A percentile compares a stretch with the other conserved stretches of the same genome.
Conservation (phyloP, 2,329 filamentous ascomycete species). For the Pyrenophora tritici-repentis region DNA sequence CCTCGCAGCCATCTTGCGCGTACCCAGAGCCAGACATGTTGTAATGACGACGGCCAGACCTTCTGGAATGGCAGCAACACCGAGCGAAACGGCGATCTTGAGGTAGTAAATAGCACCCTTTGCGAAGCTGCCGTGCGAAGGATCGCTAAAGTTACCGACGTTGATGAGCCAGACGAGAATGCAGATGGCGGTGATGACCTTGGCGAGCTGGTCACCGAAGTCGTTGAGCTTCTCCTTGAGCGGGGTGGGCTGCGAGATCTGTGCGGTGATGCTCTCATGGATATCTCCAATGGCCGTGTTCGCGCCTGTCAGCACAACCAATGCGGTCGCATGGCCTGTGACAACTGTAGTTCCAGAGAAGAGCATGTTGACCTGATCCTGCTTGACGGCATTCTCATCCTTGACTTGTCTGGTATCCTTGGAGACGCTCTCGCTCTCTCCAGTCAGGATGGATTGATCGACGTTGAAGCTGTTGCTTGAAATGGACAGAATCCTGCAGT, state of each 20-base stretch:
- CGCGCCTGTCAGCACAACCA: conserved; percentile 87
- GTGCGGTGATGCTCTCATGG: conserved; percentile 95
- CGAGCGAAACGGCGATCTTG: conserved; percentile 97
- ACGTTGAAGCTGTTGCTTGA: conserved; percentile 97
- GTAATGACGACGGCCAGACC: conserved; percentile 98
- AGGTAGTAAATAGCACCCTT: conserved; percentile 99
- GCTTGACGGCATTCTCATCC: conserved; percentile 87
- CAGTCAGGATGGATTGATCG: conserved; percentile 95
- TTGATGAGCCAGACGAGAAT: conserved; percentile 98
- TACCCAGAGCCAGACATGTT: conserved; percentile 94
- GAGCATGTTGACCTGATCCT: conserved; percentile 96
- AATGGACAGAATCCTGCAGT: conserved; percentile 86
- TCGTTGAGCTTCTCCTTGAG: conserved; percentile 99
- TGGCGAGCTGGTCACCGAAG: conserved; percentile 93
- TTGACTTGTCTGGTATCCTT: conserved; percentile 75
- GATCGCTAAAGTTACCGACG: conserved; percentile 94
- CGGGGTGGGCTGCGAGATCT: conserved; percentile 96
- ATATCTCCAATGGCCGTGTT: conserved; percentile 97
- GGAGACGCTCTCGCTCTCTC: conserved; percentile 94
- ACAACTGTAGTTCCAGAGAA: conserved; percentile 99
- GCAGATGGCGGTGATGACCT: conserved; percentile 98
- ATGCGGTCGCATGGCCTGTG: conserved; percentile 85
- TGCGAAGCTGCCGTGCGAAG: conserved; percentile 87
- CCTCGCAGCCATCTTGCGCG: conserved; percentile 97
- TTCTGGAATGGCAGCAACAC: conserved; percentile 96